Evolutionary conservation across 768 basidiomycete genomes (phyloP).

Genomic region (Serendipita indica): DNA sequence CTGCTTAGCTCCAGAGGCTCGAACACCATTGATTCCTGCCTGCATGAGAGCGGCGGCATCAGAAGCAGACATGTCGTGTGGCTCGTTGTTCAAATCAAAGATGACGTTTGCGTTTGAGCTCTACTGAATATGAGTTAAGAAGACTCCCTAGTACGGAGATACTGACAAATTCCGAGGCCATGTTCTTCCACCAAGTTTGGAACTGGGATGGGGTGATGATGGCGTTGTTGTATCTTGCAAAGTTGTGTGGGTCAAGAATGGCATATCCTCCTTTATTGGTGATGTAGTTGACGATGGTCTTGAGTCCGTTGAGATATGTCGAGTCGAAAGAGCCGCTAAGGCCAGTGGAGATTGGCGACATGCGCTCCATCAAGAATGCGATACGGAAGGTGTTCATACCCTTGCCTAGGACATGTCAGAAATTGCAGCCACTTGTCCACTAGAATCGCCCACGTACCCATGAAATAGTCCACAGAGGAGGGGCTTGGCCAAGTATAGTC

Average conservation of each 20-base stretch:
- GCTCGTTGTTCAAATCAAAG: slow-evolving; percentile 53
- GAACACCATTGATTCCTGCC: slow-evolving; percentile 51
- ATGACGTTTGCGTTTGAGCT: slow-evolving; percentile 32
- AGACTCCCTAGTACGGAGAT: not conserved
- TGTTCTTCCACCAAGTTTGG: slow-evolving; percentile 43
- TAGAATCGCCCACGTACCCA: slow-evolving; percentile 28
- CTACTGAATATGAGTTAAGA: slow-evolving; percentile 14
- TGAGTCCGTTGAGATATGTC: slow-evolving; percentile 37
- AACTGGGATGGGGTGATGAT: slow-evolving; percentile 37
- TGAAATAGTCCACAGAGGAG: not conserved
- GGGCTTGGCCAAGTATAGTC: slow-evolving; percentile 37
- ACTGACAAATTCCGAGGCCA: slow-evolving; percentile 40
- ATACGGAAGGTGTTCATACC: slow-evolving; percentile 52
- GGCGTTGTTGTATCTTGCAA: slow-evolving; percentile 40
- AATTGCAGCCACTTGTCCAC: not conserved
- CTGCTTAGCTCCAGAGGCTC: slow-evolving; percentile 44
- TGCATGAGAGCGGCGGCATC: slow-evolving; percentile 42
- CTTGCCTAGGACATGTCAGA: slow-evolving; percentile 21
- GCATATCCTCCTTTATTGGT: slow-evolving; percentile 44
- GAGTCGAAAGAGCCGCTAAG: slow-evolving; percentile 39
- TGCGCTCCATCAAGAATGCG: slow-evolving; percentile 43
- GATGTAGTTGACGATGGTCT: slow-evolving; percentile 42
- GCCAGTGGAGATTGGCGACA: slow-evolving; percentile 37
- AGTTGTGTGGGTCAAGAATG: slow-evolving; percentile 46
- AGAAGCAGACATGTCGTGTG: slow-evolving; percentile 40